These are phyloP conservation scores for Arachnopeziza araneosa DNA, from an alignment of 2,329 filamentous ascomycete species.

Conservation along the genomic window DNA sequence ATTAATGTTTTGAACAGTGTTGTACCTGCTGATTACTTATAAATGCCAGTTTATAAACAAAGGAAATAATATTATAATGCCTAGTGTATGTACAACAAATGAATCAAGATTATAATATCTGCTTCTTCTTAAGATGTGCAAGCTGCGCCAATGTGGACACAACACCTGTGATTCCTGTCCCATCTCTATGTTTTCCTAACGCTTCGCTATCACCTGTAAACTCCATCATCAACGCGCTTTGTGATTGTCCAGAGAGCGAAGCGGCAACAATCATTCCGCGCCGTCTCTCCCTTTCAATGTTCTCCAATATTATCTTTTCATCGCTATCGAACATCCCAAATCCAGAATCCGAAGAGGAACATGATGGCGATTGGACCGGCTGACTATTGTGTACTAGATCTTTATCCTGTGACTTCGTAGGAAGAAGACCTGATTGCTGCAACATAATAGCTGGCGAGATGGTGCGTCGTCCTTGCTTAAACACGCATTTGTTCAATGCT, in stretches of 20 bases:
- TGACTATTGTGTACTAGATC: not conserved
- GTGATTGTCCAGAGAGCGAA: constrained; percentile 11
- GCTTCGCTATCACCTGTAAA: constrained; percentile 26
- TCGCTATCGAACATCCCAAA: constrained; percentile 12
- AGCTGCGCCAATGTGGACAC: constrained; percentile 33
- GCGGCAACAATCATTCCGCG: constrained; percentile 20
- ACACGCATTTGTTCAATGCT: constrained; percentile 61
- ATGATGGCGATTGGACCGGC: not conserved
- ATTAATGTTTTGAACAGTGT: too few species aligned
- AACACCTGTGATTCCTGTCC: constrained; percentile 32
- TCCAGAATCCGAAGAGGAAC: constrained; percentile 17
- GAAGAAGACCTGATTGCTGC: constrained; percentile 66
- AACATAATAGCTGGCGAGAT: constrained; percentile 76
- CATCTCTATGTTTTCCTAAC: constrained; percentile 34
- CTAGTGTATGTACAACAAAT: not conserved
- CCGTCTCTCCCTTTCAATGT: constrained; percentile 18
- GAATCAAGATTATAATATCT: constrained; percentile 20
- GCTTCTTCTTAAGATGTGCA: constrained; percentile 27
- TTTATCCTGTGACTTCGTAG: constrained; percentile 58
- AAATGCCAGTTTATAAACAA: too few species aligned
- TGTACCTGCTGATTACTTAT: too few species aligned
- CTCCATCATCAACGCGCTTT: constrained; percentile 22
- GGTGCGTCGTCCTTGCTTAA: constrained; percentile 76
- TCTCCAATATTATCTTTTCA: constrained; percentile 8
- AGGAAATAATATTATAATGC: not conserved